Conservation (phyloP, 2,329 filamentous ascomycete genomes). For the Chalaropsis ovoidea region DNA sequence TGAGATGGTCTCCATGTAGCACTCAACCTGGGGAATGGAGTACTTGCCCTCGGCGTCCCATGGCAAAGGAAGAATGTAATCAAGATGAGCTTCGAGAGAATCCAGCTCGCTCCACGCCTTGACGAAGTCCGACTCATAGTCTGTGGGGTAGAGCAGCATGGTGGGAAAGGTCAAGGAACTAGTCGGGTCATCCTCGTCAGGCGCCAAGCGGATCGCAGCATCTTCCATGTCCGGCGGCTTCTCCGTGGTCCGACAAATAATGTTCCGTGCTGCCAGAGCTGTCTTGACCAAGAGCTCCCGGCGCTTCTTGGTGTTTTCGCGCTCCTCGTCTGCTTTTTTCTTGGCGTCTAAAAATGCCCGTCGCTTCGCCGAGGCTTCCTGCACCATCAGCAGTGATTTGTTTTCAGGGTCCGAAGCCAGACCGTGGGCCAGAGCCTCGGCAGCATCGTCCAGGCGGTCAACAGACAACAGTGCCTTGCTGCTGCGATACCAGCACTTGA, state of each 20-base stretch:
- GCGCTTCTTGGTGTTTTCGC: conserved; percentile 44
- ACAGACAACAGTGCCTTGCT: conserved; percentile 67
- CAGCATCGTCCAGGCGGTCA: conserved; percentile 67
- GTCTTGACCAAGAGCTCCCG: conserved; percentile 53
- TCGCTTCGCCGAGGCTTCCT: conserved; percentile 52
- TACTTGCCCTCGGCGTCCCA: conserved; percentile 71
- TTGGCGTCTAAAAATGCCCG: conserved; percentile 46
- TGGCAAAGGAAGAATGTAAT: conserved; percentile 75
- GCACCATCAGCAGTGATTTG: conserved; percentile 51
- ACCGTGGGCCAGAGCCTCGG: conserved; percentile 66
- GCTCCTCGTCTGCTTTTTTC: conserved; percentile 46
- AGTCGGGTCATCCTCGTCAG: conserved; percentile 54
- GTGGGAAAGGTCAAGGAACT: conserved; percentile 67
- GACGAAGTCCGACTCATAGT: conserved; percentile 79
- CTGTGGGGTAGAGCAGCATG: conserved; percentile 73
- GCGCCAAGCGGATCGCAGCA: conserved; percentile 57
- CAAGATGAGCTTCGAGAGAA: conserved; percentile 63
- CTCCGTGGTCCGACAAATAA: conserved; percentile 55
- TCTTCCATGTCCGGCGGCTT: conserved; percentile 82
- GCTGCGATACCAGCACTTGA: conserved; percentile 88
- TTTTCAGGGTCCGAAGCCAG: conserved; percentile 63
- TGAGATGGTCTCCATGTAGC: conserved; percentile 72
- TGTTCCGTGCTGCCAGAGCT: conserved; percentile 58
- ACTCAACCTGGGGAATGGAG: conserved; percentile 57
- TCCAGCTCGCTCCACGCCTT: conserved; percentile 76